Evolutionary conservation across 2,329 filamentous ascomycete species (phyloP).

Genomic region (Scolecobasidium constrictum): DNA sequence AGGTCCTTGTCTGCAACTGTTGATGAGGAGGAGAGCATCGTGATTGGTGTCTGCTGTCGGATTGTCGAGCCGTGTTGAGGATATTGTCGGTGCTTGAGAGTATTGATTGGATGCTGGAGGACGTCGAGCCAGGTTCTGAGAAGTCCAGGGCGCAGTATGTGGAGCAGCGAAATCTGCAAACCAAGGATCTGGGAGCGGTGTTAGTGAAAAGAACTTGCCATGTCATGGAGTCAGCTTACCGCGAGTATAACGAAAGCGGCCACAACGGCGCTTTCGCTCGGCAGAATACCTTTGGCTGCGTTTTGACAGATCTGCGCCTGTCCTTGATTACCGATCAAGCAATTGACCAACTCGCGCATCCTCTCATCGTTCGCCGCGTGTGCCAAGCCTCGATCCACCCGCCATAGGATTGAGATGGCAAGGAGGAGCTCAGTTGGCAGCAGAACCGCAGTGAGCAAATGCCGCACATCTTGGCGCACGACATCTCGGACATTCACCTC

Average conservation of each 20-base stretch:
- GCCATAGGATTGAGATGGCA: too few species aligned
- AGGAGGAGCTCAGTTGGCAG: too few species aligned
- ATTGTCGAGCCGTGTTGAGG: too few species aligned
- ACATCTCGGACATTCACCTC: not conserved
- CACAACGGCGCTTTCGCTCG: not conserved
- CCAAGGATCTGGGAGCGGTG: not conserved
- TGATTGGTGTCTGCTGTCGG: too few species aligned
- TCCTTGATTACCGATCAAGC: too few species aligned
- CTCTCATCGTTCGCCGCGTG: too few species aligned
- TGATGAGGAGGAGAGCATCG: too few species aligned
- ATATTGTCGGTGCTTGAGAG: constrained; percentile 1
- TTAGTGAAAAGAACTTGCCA: not conserved
- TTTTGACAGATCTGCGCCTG: too few species aligned
- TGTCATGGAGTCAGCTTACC: not conserved
- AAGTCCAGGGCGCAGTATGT: not conserved
- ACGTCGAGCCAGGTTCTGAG: constrained; percentile 5
- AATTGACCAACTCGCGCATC: too few species aligned
- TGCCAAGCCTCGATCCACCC: too few species aligned
- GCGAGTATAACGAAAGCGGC: not conserved
- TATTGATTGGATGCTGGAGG: constrained; percentile 2
- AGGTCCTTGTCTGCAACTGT: too few species aligned
- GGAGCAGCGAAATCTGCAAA: not conserved
- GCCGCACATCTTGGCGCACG: not conserved
- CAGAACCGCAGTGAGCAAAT: not conserved
- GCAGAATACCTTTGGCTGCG: constrained; percentile 5